Conservation (phyloP, 2,329 filamentous ascomycete genomes). For the Ambrosiella cleistominuta region DNA sequence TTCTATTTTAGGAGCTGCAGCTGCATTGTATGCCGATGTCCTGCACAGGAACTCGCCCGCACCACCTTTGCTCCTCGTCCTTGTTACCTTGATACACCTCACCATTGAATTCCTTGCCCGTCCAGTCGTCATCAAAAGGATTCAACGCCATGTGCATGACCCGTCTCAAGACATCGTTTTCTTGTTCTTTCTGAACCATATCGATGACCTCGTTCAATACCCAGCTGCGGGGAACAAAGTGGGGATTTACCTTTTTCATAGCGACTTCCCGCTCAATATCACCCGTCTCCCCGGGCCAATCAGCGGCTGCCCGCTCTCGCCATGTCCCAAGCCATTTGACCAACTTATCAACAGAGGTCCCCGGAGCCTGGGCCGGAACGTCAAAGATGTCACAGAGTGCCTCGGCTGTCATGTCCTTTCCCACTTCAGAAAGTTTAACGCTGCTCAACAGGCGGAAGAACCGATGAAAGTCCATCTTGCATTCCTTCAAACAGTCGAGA, state of each 20-base stretch:
- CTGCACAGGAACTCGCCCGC: constrained; percentile 63
- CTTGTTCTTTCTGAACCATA: constrained; percentile 66
- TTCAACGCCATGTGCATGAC: constrained; percentile 70
- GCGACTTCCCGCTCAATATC: constrained; percentile 47
- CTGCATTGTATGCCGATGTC: constrained; percentile 81
- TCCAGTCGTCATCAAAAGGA: constrained; percentile 71
- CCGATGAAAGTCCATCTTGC: constrained; percentile 84
- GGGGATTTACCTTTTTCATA: constrained; percentile 84
- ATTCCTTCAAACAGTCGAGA: constrained; percentile 61
- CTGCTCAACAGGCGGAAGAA: constrained; percentile 69
- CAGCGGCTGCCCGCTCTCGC: constrained; percentile 51
- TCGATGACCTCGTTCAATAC: constrained; percentile 85
- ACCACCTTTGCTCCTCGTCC: constrained; percentile 67
- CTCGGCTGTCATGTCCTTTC: constrained; percentile 34
- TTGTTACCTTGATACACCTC: constrained; percentile 38
- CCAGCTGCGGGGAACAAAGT: constrained; percentile 82
- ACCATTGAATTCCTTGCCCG: constrained; percentile 29
- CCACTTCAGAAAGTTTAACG: constrained; percentile 42
- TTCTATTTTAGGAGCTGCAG: constrained; percentile 57
- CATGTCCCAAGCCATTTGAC: constrained; percentile 70
- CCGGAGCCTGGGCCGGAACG: constrained; percentile 52
- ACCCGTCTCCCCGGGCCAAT: constrained; percentile 42
- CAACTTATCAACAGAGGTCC: constrained; percentile 47
- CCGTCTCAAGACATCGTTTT: constrained; percentile 58
- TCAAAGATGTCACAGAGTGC: constrained; percentile 25